These are phyloP conservation scores for Aquilaria agallochum DNA, from an alignment of 441 rosid genomes.

Conservation along the genomic window DNA sequence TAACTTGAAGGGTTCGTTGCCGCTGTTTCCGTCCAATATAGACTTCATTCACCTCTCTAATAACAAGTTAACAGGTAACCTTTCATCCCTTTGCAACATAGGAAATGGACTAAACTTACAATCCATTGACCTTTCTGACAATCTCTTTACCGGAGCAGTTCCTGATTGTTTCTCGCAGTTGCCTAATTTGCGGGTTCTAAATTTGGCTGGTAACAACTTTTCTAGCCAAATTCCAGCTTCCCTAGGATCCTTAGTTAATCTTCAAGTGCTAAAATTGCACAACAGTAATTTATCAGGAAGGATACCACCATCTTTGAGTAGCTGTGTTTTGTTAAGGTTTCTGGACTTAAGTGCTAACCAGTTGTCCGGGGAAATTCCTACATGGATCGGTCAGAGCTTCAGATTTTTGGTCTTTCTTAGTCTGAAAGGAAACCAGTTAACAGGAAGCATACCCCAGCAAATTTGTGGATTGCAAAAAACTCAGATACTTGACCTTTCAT, in stretches of 20 bases:
- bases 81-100: neutral
- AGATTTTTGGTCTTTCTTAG: slow-evolving; percentile 12
- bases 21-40: slow-evolving; percentile 1
- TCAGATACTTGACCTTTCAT: slow-evolving; percentile 15
- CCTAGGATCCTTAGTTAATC: slow-evolving; percentile 6
- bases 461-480: slow-evolving; percentile 5
- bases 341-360: slow-evolving; percentile 17
- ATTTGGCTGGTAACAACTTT: slow-evolving; percentile 9
- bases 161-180: neutral
- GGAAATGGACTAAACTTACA: neutral
- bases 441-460: slow-evolving; percentile 11
- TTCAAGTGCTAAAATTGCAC: slow-evolving; percentile 12
- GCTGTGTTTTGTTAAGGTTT: slow-evolving; percentile 7
- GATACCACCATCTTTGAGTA: slow-evolving; percentile 13
- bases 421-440: slow-evolving; percentile 15
- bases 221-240: slow-evolving; percentile 16
- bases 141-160: slow-evolving; percentile 13
- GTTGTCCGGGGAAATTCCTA: slow-evolving; percentile 20
- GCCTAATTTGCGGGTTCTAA: neutral
- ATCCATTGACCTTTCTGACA: slow-evolving; percentile 21
- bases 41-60: slow-evolving; percentile 9
- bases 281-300: slow-evolving; percentile 16
- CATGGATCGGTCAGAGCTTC: slow-evolving; percentile 20
- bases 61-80: slow-evolving; percentile 15
- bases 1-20: slow-evolving; percentile 15